Evolutionary conservation across 2,329 filamentous ascomycete genomes (phyloP).

Genomic region (Aureobasidium leucospermi): DNA sequence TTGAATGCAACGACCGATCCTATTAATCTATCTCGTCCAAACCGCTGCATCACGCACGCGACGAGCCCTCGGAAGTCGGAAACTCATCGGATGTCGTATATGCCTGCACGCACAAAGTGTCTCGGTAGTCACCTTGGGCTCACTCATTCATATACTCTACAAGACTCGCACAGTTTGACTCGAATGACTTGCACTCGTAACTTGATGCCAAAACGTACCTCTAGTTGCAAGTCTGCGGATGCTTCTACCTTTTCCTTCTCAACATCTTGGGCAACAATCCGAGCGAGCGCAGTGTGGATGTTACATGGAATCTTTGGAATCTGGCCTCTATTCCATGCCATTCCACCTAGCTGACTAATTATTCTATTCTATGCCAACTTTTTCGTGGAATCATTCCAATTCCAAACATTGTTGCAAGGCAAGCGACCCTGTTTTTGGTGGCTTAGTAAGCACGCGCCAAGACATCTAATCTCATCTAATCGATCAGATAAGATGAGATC

Average conservation of each 20-base stretch:
- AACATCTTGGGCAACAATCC: neutral
- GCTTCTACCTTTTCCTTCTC: neutral
- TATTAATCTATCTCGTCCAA: neutral
- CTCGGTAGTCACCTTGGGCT: neutral
- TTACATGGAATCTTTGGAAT: no score
- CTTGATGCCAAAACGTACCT: neutral
- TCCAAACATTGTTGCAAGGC: no score
- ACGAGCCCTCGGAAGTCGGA: neutral
- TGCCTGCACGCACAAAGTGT: neutral
- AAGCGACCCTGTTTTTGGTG: no score
- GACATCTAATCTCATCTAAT: no score
- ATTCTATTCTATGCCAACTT: no score
- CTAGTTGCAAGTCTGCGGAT: neutral
- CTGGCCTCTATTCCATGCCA: no score
- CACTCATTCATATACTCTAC: neutral
- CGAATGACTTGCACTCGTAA: neutral
- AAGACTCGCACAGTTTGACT: neutral
- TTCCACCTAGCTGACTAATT: no score
- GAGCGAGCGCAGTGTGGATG: neutral
- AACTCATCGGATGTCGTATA: neutral
- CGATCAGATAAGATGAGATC: no score
- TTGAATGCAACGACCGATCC: neutral
- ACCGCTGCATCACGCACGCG: conserved; percentile 9
- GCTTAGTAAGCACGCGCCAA: no score
- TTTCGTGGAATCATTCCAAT: no score